Evolutionary conservation across 345 rosid species (phyloP).

Genomic region (Raphanus sativus): DNA sequence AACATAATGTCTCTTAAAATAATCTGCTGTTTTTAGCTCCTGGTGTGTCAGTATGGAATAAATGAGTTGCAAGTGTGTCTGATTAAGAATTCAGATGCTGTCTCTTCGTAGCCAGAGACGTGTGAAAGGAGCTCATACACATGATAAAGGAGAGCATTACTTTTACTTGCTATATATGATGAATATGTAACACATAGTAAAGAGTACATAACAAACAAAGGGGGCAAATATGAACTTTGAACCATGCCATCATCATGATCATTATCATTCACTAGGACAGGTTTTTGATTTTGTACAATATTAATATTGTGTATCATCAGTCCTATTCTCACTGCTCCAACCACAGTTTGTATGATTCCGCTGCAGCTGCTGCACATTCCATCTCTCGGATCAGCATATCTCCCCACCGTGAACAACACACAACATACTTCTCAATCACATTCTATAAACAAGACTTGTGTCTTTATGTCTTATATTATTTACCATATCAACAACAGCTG

Average conservation of each 20-base stretch:
- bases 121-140: slow-evolving; percentile 20
- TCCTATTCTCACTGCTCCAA: slow-evolving; percentile 82
- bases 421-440: slow-evolving; percentile 2
- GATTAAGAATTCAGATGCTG: slow-evolving; percentile 50
- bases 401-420: slow-evolving; percentile 53
- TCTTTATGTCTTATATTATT: neutral
- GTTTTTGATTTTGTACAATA: slow-evolving; percentile 77
- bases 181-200: slow-evolving; percentile 8
- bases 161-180: slow-evolving; percentile 30
- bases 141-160: slow-evolving; percentile 13
- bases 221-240: slow-evolving; percentile 7
- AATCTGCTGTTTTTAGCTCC: slow-evolving; percentile 54
- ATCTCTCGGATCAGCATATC: slow-evolving; percentile 75
- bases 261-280: slow-evolving; percentile 52
- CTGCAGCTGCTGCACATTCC: slow-evolving; percentile 91
- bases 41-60: slow-evolving; percentile 78
- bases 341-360: slow-evolving; percentile 92
- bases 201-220: slow-evolving; percentile 18
- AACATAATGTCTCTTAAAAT: slow-evolving; percentile 9
- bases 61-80: slow-evolving; percentile 53
- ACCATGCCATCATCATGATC: slow-evolving; percentile 8
- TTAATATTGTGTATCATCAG: slow-evolving; percentile 96
- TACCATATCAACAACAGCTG: slow-evolving; percentile 92
- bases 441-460: neutral
- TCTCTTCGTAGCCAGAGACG: slow-evolving; percentile 63